Base-by-base conservation (phyloP, 2,329 filamentous ascomycete species). In the Trichoderma gracile region DNA sequence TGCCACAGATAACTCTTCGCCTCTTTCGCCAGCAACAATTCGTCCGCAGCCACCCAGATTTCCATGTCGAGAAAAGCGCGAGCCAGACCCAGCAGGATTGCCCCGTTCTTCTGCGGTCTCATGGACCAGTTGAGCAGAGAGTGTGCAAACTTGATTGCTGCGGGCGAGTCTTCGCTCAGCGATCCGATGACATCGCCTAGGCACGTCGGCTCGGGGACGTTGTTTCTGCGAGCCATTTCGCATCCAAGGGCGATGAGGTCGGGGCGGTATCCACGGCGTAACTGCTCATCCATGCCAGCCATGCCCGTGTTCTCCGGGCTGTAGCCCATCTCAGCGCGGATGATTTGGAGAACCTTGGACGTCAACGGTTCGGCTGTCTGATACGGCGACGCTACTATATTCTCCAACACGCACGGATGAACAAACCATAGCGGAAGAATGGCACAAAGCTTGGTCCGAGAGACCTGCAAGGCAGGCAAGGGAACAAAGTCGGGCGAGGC, bases 291-390 rank as follows among this genome's bases (percentile, higher is more conserved):
- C 43, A 66, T 59, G 15, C 66, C 66, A 10, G 53, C 63, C 12
- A 67, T 58, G 3, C 46, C 55, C 4, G 27, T 42, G 15, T 59
- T 54, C 33, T 67, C 66, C 1, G 47, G 42, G 14, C 50, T 43
- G 25, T 65, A 66, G 21, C 66, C 66, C 38, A 55, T 58, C 27
- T 67, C 63, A 8, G 66, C 53, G 8, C 66, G 64, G 2, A 67
- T 52, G 17, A 66, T 30, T 21, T 64, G 63, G 8, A 67, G 21
- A 8, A 64, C 58, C 9, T 54, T 56, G 12, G 52, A 55, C 7
- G 49, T 50, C 8, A 58, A 38, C 21, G 21, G 14, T 25, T 25
- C 58, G n/a, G 67, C 58, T 1, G 47, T 53, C 19, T 33, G 45
- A 40, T 50, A 68, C 5, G 67, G 67, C 7, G 66, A 55, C 7